Evolutionary conservation across 1,284 basidiomycete species (phyloP), one percentile per base, ranked within the genome.

Genomic region (Thelephora terrestris): DNA sequence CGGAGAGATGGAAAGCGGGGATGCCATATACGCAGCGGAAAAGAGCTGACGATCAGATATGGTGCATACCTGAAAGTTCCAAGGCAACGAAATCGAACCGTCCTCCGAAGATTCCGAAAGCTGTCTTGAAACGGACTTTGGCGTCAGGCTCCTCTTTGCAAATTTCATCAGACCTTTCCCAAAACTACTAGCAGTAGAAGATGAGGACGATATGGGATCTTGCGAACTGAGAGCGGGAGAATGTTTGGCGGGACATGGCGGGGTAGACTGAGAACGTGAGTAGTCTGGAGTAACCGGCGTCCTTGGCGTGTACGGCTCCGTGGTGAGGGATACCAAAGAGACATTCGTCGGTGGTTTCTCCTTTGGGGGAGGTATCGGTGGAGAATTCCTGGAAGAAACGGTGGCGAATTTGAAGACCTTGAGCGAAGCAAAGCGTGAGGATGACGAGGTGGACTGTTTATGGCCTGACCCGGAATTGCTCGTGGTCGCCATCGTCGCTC

Each of bases 291-390:
- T 57, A 10, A 75, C 69, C 4, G 69, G 68, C 6, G 60, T 53
- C 2, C 71, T 71, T 6, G 67, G 61, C 35, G 64, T 62, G 37
- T 67, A 55, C 1, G 68, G 69, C 45, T 73, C 70, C 42, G 65
- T 56, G 38, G 61, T 58, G 48, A 83, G 69, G 2, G 80, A 79
- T 23, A 69, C 62, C 49, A 76, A 62, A 7, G 80, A 81, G 46
- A 71, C 73, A 54, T 75, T 75, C 50, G 59, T 52, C 48, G 69
- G 71, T 7, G 67, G 55, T 53, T 42, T 23, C 23, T 86, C 84
- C 65, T 86, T 86, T 29, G 83, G 83, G 1, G 83, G 83, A 9
- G 70, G 74, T 5, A 75, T 75, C 0, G 78, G 83, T 2, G 79
- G 76, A 16, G 37, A 18, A 7, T 39, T 39, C 49, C 64, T 64